phyloP scores from a whole-genome alignment of 495 filamentous ascomycete species.

The Penicillium canariense region DNA sequence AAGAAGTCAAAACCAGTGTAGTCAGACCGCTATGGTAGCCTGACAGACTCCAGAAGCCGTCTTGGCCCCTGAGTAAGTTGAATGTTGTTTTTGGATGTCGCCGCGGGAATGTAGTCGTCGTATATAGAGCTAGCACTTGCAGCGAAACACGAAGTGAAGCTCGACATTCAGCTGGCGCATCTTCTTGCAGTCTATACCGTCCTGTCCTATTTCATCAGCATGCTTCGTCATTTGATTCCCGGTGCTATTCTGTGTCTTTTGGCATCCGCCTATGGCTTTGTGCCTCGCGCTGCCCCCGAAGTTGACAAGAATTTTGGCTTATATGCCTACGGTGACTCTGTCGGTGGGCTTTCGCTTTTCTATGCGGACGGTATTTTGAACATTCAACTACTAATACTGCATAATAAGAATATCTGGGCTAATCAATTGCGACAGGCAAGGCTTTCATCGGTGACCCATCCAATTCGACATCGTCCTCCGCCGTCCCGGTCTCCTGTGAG shows the following conservation, averaged over 20 bases:
- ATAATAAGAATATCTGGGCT: background rate
- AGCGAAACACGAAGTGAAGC: too few species aligned
- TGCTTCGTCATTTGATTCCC: background rate
- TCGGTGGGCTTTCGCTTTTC: conserved; percentile 34
- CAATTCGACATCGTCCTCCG: conserved; percentile 6
- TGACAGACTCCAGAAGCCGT: too few species aligned
- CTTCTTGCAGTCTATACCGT: too few species aligned
- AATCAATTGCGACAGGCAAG: background rate
- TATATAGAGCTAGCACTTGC: background rate
- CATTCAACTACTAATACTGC: background rate
- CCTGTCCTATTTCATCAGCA: background rate
- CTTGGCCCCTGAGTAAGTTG: too few species aligned
- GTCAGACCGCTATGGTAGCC: background rate
- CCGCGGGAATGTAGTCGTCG: too few species aligned
- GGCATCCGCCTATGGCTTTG: conserved; percentile 4
- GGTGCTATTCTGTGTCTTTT: background rate
- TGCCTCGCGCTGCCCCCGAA: background rate
- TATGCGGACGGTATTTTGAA: conserved; percentile 27
- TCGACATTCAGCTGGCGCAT: background rate
- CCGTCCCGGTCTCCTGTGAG: conserved; percentile 3
- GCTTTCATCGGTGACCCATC: conserved; percentile 4
- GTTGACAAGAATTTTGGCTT: conserved; percentile 21
- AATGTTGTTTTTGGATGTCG: too few species aligned
- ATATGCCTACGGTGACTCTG: conserved; percentile 32
- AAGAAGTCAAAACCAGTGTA: background rate